Evolutionary conservation across 371 early-diverging fungal species (phyloP).

Genomic region (Lichtheimia hyalospora): DNA sequence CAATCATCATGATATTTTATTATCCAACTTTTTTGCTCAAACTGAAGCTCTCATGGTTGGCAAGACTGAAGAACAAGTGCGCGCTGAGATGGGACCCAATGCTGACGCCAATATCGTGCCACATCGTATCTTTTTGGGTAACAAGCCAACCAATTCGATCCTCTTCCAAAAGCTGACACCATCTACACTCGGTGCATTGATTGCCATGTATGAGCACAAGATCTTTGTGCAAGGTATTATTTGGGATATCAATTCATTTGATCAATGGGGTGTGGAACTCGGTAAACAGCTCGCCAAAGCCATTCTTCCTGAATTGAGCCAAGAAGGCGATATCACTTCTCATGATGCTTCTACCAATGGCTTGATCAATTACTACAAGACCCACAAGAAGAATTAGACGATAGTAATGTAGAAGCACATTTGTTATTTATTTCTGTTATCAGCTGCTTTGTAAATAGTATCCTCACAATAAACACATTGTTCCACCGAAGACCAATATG

Average conservation of each 20-base stretch:
- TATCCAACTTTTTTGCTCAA: constrained; percentile 99
- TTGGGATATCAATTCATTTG: constrained; percentile 97
- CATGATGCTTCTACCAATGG: constrained; percentile 94
- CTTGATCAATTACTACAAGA: constrained; percentile 86
- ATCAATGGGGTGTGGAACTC: constrained; percentile 99
- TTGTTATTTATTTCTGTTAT: too few species aligned
- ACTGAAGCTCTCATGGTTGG: constrained; percentile 97
- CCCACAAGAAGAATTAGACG: constrained; percentile 30
- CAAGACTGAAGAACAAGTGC: constrained; percentile 79
- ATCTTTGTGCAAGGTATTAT: constrained; percentile 98
- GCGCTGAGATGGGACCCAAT: constrained; percentile 66
- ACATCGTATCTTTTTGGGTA: constrained; percentile 95
- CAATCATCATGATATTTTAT: constrained; percentile 90
- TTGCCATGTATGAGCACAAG: constrained; percentile 99
- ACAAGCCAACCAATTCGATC: constrained; percentile 97
- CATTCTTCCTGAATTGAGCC: constrained; percentile 83
- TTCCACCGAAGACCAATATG: too few species aligned
- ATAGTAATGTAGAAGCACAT: too few species aligned
- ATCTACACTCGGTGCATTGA: constrained; percentile 87
- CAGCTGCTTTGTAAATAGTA: too few species aligned
- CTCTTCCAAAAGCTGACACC: constrained; percentile 92
- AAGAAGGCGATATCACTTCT: constrained; percentile 50
- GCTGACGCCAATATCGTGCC: constrained; percentile 70
- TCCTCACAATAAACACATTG: too few species aligned
- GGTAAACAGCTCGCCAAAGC: constrained; percentile 99